phyloP scores from a whole-genome alignment of 1,284 basidiomycete genomes.

The Tremellales sp. region DNA sequence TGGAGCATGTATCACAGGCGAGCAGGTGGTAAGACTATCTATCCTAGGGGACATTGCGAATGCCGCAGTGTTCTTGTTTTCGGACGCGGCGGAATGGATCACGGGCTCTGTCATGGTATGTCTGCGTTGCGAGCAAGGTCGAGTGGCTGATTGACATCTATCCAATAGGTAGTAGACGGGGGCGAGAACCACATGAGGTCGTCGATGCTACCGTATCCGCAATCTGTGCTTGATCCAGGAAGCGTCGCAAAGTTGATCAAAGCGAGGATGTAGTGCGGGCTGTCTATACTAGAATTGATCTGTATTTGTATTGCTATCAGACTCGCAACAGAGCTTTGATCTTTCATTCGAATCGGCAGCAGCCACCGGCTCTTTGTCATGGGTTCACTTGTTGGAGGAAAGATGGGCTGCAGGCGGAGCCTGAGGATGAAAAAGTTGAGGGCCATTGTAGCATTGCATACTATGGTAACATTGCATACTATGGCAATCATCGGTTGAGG shows the following conservation, averaged over 20 bases:
- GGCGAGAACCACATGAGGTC: conserved; percentile 41
- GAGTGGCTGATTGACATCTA: neutral
- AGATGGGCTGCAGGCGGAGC: too few species aligned
- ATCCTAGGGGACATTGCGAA: conserved; percentile 67
- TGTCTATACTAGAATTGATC: too few species aligned
- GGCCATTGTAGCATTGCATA: too few species aligned
- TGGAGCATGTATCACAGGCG: neutral
- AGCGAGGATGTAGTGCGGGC: conserved; percentile 17
- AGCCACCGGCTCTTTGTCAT: too few species aligned
- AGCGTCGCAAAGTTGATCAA: conserved; percentile 26
- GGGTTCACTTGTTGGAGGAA: too few species aligned
- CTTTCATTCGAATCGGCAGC: too few species aligned
- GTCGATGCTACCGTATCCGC: conserved; percentile 39
- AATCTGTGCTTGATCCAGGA: conserved; percentile 43
- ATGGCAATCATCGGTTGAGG: conserved; percentile 15
- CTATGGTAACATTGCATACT: too few species aligned
- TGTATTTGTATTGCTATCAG: too few species aligned
- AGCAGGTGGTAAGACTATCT: neutral
- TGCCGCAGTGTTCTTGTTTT: conserved; percentile 80
- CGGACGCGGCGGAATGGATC: conserved; percentile 75
- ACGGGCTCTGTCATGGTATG: conserved; percentile 59
- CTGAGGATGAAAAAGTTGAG: too few species aligned
- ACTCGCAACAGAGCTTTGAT: too few species aligned
- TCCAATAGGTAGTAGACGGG: conserved; percentile 42
- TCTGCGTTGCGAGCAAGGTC: conserved; percentile 2